These are phyloP conservation scores for Chrysophaeum taylorii DNA, from an alignment of 352 stramenopile species.

Conservation along the genomic window DNA sequence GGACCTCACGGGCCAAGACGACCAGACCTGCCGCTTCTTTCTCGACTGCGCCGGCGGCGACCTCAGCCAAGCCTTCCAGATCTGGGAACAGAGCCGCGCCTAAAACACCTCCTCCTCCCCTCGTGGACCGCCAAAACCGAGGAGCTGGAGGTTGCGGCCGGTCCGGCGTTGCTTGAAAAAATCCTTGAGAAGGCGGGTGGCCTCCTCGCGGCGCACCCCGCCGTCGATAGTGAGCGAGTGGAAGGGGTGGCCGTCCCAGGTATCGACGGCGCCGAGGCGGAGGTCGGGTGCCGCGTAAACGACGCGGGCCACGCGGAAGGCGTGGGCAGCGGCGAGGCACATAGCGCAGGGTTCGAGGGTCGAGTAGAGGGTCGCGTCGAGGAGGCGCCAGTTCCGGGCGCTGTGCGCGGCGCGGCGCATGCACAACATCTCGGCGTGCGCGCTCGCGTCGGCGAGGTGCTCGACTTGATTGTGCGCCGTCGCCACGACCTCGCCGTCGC, in stretches of 20 bases:
- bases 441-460: background rate
- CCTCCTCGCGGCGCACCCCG: background rate
- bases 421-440: background rate
- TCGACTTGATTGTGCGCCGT: background rate
- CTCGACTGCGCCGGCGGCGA: no score
- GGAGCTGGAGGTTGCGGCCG: background rate
- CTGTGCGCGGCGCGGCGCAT: background rate
- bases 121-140: no score
- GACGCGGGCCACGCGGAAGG: constrained; percentile 1
- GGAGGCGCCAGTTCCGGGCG: background rate
- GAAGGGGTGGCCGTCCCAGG: constrained; percentile 5
- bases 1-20: background rate
- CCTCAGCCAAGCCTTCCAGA: no score
- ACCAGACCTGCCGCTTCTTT: constrained; percentile 1
- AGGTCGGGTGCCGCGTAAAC: constrained; percentile 11
- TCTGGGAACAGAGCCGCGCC: no score
- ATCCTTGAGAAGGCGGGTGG: background rate
- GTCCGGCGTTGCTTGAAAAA: background rate
- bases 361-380: background rate
- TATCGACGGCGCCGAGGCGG: constrained; percentile 3
- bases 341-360: constrained; percentile 10
- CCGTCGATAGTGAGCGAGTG: background rate
- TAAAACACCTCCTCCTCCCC: no score
- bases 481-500: constrained; percentile 4
- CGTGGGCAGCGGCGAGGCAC: background rate